Percentiles rank a stretch among this genome's conserved stretches.
These are phyloP conservation scores for Saccharomyces pastorianus DNA, from an alignment of 1,139 yeast genomes.

Conservation along the genomic window DNA sequence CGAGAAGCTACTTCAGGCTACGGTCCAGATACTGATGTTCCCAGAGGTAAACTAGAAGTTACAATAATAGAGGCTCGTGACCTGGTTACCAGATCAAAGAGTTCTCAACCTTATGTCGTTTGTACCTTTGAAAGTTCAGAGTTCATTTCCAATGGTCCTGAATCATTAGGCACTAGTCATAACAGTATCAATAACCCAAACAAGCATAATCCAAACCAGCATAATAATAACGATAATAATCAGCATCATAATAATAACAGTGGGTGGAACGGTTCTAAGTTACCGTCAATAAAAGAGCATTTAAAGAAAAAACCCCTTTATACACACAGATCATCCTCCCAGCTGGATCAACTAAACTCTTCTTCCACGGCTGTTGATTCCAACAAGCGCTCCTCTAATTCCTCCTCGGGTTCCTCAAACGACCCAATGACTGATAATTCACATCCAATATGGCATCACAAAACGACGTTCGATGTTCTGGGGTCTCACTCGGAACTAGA, in stretches of 20 bases:
- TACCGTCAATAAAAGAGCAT: slow-evolving; percentile 22
- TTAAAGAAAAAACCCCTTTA: slow-evolving; percentile 39
- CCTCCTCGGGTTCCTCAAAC: slow-evolving; percentile 11
- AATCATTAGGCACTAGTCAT: slow-evolving; percentile 42
- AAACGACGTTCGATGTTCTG: slow-evolving; percentile 84
- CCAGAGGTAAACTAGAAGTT: slow-evolving; percentile 77
- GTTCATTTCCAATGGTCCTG: slow-evolving; percentile 80
- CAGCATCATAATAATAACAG: slow-evolving; percentile 16
- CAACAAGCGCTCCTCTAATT: neutral
- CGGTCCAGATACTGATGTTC: slow-evolving; percentile 36
- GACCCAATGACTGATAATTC: slow-evolving; percentile 32
- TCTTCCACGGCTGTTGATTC: neutral
- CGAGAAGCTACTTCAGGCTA: neutral
- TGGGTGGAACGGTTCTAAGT: slow-evolving; percentile 21
- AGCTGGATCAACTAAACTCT: slow-evolving; percentile 37
- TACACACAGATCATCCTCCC: slow-evolving; percentile 60
- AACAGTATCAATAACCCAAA: slow-evolving; percentile 19
- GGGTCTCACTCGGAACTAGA: slow-evolving; percentile 77
- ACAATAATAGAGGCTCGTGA: slow-evolving; percentile 73
- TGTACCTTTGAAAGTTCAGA: slow-evolving; percentile 91
- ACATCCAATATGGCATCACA: slow-evolving; percentile 83
- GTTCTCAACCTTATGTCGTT: slow-evolving; percentile 78
- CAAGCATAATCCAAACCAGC: slow-evolving; percentile 21
- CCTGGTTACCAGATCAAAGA: slow-evolving; percentile 45
- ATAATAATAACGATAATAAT: slow-evolving; percentile 16